A percentile compares a stretch with the other conserved stretches of the same genome.
Conservation (phyloP, 140 eudicot species). For the Senecio squalidus region DNA sequence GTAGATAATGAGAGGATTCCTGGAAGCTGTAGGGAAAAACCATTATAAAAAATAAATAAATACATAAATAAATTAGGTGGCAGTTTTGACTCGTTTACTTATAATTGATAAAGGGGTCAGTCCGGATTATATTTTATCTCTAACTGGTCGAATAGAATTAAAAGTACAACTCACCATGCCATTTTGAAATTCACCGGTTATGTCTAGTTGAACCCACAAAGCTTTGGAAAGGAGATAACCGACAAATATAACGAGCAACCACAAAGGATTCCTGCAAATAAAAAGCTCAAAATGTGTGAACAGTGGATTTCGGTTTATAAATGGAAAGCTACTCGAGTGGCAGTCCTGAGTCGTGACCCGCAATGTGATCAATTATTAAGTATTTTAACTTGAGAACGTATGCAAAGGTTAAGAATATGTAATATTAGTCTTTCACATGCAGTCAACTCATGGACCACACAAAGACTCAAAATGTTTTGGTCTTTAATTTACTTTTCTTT, state of each 20-base stretch:
- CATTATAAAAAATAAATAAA: conserved; percentile 23
- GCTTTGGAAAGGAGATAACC: conserved; percentile 73
- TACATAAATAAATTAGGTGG: neutral
- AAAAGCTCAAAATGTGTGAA: conserved; percentile 6
- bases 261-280: conserved; percentile 77
- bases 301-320: conserved; percentile 15
- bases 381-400: neutral
- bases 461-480: too few relatives aligned
- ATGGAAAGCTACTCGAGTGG: neutral
- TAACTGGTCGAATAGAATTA: neutral
- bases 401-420: conserved; percentile 63
- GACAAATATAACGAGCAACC: conserved; percentile 63
- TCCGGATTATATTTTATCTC: neutral
- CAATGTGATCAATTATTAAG: too few relatives aligned
- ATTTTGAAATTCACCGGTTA: conserved; percentile 71
- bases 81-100: neutral
- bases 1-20: conserved; percentile 77
- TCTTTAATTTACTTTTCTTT: too few relatives aligned
- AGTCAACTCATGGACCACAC: too few relatives aligned
- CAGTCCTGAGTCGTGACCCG: too few relatives aligned
- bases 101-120: too few relatives aligned
- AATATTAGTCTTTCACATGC: too few relatives aligned
- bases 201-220: conserved; percentile 92
- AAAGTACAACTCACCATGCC: conserved; percentile 73
- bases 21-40: conserved; percentile 59